These are phyloP conservation scores for Claviceps arundinis DNA, from an alignment of 2,329 filamentous ascomycete species.

Conservation along the genomic window DNA sequence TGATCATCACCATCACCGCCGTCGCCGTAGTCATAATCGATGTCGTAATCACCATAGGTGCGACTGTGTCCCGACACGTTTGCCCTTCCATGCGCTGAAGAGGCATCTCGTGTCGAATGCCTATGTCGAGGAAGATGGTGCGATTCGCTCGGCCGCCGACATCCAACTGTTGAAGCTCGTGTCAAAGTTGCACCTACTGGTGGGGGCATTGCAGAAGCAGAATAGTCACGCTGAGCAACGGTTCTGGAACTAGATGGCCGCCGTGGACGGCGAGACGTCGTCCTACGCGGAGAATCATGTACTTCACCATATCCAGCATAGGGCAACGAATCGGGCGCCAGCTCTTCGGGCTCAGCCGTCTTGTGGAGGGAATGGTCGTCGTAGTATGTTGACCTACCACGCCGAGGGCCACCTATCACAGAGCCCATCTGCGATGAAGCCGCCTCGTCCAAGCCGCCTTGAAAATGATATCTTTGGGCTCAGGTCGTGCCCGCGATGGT, in stretches of 20 bases:
- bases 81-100: conserved; percentile 5
- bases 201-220: conserved; percentile 13
- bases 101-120: conserved; percentile 9
- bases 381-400: conserved; percentile 16
- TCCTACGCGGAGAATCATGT: conserved; percentile 20
- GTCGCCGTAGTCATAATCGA: background rate
- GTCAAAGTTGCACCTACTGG: conserved; percentile 9
- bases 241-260: conserved; percentile 11
- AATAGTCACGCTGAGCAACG: conserved; percentile 15
- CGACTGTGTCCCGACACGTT: conserved; percentile 2
- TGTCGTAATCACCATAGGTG: background rate
- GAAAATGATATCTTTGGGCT: conserved; percentile 11
- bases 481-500: conserved; percentile 7
- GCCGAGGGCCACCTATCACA: conserved; percentile 14
- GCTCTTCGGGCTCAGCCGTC: conserved; percentile 6
- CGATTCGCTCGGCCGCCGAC: conserved; percentile 16
- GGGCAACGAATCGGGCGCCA: conserved; percentile 15
- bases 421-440: conserved; percentile 17
- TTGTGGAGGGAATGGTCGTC: conserved; percentile 8
- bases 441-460: conserved; percentile 17
- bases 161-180: conserved; percentile 17
- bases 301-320: conserved; percentile 15
- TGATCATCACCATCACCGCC: conserved; percentile 1
- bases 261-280: conserved; percentile 13
- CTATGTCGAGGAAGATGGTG: conserved; percentile 1